A percentile compares a stretch with the other conserved stretches of the same genome.
Evolutionary conservation across 2,329 filamentous ascomycete genomes (phyloP).

Genomic region (Pestalotiopsis sp.): DNA sequence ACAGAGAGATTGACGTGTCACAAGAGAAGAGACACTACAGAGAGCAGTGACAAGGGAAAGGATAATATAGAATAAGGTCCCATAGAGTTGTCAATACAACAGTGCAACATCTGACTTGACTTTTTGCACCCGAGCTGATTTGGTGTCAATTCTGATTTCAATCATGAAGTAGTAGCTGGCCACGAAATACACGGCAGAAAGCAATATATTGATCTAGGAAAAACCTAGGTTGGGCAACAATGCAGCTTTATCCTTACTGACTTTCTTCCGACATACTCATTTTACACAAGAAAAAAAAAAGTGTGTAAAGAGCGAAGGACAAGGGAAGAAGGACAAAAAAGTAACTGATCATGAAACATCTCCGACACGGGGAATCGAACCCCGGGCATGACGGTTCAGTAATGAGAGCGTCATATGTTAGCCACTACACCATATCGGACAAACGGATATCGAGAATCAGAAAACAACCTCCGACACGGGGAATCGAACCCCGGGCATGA

Average conservation of each 20-base stretch:
- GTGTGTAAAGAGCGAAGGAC: not conserved
- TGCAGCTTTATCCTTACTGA: too few relatives aligned
- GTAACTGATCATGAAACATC: conserved; percentile 1
- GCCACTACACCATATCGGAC: not conserved
- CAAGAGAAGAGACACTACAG: not conserved
- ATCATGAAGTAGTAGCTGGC: too few relatives aligned
- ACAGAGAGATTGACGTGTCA: not conserved
- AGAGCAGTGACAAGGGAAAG: not conserved
- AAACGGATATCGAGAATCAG: not conserved
- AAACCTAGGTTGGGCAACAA: too few relatives aligned
- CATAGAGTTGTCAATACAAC: not conserved
- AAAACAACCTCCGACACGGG: conserved; percentile 26
- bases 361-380: conserved; percentile 33
- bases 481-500: conserved; percentile 33
- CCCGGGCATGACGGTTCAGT: conserved; percentile 27
- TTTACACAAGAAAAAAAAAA: not conserved
- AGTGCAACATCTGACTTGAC: not conserved
- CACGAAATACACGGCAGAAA: too few relatives aligned
- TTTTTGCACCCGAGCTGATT: not conserved
- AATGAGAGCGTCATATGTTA: not conserved
- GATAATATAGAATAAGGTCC: not conserved
- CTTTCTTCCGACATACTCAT: too few relatives aligned
- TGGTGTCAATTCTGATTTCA: not conserved
- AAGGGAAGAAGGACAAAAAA: not conserved
- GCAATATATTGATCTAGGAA: too few relatives aligned